Evolutionary conservation across 768 basidiomycete species (phyloP), one percentile per base, ranked within the genome.

Genomic region (Suillus bovinus): DNA sequence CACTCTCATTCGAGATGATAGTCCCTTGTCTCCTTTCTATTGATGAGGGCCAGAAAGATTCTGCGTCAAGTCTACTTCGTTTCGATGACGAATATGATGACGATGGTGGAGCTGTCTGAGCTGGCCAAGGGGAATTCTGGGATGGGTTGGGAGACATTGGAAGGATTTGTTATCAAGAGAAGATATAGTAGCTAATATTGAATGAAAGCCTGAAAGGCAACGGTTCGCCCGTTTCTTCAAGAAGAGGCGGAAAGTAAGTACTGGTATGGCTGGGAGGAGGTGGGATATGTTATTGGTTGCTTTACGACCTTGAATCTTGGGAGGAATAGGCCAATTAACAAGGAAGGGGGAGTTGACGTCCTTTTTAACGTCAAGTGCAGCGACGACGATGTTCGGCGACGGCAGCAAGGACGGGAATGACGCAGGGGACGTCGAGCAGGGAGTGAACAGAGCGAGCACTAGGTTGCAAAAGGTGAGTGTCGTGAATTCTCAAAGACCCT

Each of bases 121-220:
- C 64, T 39, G 85, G 85, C 82, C 82, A 83, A 57, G 77, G 81
- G 52, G 66, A 70, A 61, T 75, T 69, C 67, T 74, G 63, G 24
- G 69, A 70, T 17, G 74, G 68, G 62, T 72, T 69, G 50, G 74
- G 63, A 49, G 75, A 55, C 82, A 85, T 85, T 68, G 67, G 49
- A 56, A 55, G 29, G 63, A 22, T 38, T 17, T 24, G 36, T 55
- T 66, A 69, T 66, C 67, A 66, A 62, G 62, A 61, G 63, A 55
- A 42, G 67, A 67, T 67, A 63, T 67, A 67, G 62, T 71, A 53
- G 70, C 66, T 55, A 50, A 58, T 64, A 62, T 64, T 44, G 64
- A 60, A 22, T 52, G 41, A 49, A 46, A 69, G 62, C 65, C 58
- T 65, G 69, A 63, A 65, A 62, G 64, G 64, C 54, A 47, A 69